Base-by-base conservation (phyloP, 441 rosid species). In the Euphorbia schlechtendalii region DNA sequence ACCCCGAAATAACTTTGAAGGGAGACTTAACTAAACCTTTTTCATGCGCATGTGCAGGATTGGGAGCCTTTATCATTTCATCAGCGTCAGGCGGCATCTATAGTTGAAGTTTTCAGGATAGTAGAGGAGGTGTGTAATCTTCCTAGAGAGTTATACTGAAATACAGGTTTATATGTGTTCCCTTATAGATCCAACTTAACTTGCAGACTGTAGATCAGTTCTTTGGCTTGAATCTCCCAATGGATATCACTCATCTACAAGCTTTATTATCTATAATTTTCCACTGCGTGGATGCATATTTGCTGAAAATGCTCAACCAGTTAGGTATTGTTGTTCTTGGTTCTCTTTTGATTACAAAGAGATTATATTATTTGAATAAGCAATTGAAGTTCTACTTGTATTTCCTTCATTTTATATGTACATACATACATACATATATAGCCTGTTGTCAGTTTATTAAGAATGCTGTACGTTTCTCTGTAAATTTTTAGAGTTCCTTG, bases 21-120 rank as follows among this genome's bases (percentile, higher is more conserved):
- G 67, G 34, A 4, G 20, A 46, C 49, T 45, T 43, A 65, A 68
- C 30, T 27, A 27, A 57, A 27, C 38, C 48, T 32, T 60, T 59
- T 51, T 61, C 30, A 43, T 71, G 59, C 70, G 60, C 68, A 52
- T 73, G 41, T 79, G 86, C 83, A 95, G 99, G 93, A 88, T 65
- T 95, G 99, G 99, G 97, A 89, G 81, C 93, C 99, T 71, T 74
- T 95, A 67, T 95, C 99, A 67, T 81, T 74, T 78, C 97, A 92
- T 67, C 96, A 95, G 71, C 87, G 82, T 64, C 97, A 89, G 72
- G 92, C 96, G 43, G 82, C 88, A 71, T 95, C 99, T 45, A 78
- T 88, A 69, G 80, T 95, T 64, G 99, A 95, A 83, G 91, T 95
- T 74, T 95, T 95, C 72, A 89, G 99, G 83, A 95, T 95, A 30